Percentiles rank a stretch among this genome's conserved stretches.
phyloP scores from a whole-genome alignment of 257 asterid species.

The Hygrophila difformis region DNA sequence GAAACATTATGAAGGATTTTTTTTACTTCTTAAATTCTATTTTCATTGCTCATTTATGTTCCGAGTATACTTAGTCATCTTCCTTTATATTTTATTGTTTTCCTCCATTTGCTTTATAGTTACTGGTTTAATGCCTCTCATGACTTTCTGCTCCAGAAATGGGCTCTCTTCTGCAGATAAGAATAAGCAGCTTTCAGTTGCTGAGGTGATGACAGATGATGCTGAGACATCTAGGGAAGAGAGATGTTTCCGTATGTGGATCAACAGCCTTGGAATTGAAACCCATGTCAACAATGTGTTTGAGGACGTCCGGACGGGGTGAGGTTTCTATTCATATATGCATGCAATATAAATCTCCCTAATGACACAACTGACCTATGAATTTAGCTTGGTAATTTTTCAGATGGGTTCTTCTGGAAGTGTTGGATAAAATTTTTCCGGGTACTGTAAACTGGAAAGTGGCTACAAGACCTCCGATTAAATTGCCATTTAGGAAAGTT shows the following conservation, averaged over 20 bases:
- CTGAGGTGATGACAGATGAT: constrained; percentile 1
- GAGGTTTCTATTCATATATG: constrained; percentile 15
- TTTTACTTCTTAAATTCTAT: too few relatives aligned
- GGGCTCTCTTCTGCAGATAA: not conserved
- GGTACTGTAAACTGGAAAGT: constrained; percentile 65
- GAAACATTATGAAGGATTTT: too few relatives aligned
- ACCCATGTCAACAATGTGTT: constrained; percentile 1
- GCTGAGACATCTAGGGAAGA: not conserved
- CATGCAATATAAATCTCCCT: not conserved
- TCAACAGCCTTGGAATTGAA: constrained; percentile 4
- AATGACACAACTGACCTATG: not conserved
- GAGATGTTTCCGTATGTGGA: constrained; percentile 3
- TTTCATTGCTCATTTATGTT: too few relatives aligned
- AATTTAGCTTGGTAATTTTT: constrained; percentile 8
- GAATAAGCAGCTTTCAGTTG: not conserved
- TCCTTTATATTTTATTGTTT: too few relatives aligned
- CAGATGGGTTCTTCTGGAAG: constrained; percentile 66
- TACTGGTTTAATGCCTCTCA: too few relatives aligned
- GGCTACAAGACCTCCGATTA: constrained; percentile 68
- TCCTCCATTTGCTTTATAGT: too few relatives aligned
- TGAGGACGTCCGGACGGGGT: constrained; percentile 2
- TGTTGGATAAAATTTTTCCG: constrained; percentile 44
- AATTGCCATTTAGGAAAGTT: constrained; percentile 67
- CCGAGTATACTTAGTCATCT: too few relatives aligned
- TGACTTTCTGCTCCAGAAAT: too few relatives aligned